phyloP scores from a whole-genome alignment of 202 grass and related monocot genomes.

The Bolboschoenoplectus hybrid region DNA sequence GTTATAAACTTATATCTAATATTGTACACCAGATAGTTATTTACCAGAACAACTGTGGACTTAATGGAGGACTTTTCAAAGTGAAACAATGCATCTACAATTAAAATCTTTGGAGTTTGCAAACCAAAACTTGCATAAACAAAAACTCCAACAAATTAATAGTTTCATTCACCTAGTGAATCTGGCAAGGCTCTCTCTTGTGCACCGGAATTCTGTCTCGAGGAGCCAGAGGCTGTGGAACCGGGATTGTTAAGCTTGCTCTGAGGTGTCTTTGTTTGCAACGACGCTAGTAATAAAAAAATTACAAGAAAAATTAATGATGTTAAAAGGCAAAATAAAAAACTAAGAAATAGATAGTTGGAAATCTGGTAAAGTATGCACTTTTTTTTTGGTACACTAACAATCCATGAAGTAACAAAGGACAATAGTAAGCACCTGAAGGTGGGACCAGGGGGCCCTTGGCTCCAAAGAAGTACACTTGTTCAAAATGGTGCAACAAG shows the following conservation, averaged over 20 bases:
- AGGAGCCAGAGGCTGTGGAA: conserved; percentile 16
- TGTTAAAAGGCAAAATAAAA: not conserved
- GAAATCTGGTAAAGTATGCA: not conserved
- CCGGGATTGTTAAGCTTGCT: conserved; percentile 26
- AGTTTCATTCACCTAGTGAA: conserved; percentile 32
- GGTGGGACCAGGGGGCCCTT: conserved; percentile 45
- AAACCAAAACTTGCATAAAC: not conserved
- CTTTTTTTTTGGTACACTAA: not conserved
- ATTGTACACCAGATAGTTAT: not conserved
- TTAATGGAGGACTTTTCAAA: not conserved
- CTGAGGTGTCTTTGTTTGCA: conserved; percentile 45
- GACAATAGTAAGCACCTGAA: conserved; percentile 34
- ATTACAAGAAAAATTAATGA: not conserved
- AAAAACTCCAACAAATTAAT: not conserved
- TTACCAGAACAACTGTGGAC: not conserved
- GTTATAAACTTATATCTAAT: not conserved
- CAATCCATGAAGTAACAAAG: not conserved
- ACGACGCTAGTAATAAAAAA: conserved; percentile 35
- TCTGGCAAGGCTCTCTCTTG: conserved; percentile 38
- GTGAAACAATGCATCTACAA: not conserved
- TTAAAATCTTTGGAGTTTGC: not conserved
- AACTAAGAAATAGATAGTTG: not conserved
- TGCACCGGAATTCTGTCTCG: not conserved
- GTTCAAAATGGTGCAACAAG: conserved; percentile 58
- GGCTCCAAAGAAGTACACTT: conserved; percentile 56